phyloP scores from a whole-genome alignment of 2,329 filamentous ascomycete species.

The Pezicula neosporulosa region DNA sequence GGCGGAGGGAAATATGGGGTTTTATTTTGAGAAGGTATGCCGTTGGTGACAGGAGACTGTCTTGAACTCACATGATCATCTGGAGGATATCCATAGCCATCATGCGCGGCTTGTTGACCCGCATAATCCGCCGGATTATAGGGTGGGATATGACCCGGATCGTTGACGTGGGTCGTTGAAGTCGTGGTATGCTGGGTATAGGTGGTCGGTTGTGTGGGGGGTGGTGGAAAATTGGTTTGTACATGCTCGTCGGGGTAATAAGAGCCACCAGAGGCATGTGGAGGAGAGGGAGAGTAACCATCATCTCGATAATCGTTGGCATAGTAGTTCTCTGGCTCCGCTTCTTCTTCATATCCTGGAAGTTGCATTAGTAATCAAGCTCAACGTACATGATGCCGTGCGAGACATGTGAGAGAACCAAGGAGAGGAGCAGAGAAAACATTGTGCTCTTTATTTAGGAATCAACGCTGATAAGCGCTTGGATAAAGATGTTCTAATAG shows the following conservation, averaged over 20 bases:
- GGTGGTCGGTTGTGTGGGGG: conserved; percentile 13
- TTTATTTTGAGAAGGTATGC: conserved; percentile 1
- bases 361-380: conserved; percentile 9
- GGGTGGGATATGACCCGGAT: conserved; percentile 19
- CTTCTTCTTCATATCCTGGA: conserved; percentile 29
- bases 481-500: conserved; percentile 22
- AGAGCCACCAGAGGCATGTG: conserved; percentile 29
- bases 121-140: conserved; percentile 29
- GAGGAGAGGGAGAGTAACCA: conserved; percentile 28
- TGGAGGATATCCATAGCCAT: conserved; percentile 20
- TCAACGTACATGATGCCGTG: conserved; percentile 13
- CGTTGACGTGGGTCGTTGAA: conserved; percentile 19
- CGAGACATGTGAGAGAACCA: conserved; percentile 8
- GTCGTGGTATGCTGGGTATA: conserved; percentile 20
- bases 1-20: conserved; percentile 23
- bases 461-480: conserved; percentile 27
- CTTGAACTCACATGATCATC: conserved; percentile 31
- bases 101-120: conserved; percentile 13
- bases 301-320: conserved; percentile 22
- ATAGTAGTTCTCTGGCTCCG: conserved; percentile 27
- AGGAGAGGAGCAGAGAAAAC: conserved; percentile 5
- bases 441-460: conserved; percentile 19
- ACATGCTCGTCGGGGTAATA: conserved; percentile 20
- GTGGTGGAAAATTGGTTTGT: conserved; percentile 20
- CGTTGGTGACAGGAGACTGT: conserved; percentile 9